A percentile compares a stretch with the other conserved stretches of the same genome.
Evolutionary conservation across 352 stramenopile species (phyloP).

Genomic region (Blastocystis sp.): DNA sequence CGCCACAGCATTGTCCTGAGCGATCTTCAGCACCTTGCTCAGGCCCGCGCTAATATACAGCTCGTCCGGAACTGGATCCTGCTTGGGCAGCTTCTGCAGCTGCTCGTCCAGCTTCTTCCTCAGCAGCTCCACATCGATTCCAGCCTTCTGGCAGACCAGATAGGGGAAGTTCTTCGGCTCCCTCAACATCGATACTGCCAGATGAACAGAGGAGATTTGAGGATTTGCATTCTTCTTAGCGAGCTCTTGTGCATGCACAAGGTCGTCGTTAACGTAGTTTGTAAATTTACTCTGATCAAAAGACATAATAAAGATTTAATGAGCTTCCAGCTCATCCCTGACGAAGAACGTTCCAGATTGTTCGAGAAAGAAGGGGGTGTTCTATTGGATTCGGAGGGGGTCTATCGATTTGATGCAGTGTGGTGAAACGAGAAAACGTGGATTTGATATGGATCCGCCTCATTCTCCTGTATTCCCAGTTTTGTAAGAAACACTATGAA

Average conservation of each 20-base stretch:
- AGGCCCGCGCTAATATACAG: conserved; percentile 76
- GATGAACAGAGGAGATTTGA: conserved; percentile 65
- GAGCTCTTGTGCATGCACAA: conserved; percentile 18
- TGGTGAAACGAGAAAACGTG: too few species aligned
- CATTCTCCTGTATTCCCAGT: too few species aligned
- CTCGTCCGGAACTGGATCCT: conserved; percentile 78
- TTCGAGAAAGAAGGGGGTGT: background rate
- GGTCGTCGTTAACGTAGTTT: conserved; percentile 16
- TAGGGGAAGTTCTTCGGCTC: conserved; percentile 76
- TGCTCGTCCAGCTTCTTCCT: conserved; percentile 74
- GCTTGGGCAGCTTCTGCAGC: conserved; percentile 77
- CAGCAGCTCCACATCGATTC: conserved; percentile 75
- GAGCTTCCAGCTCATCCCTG: too few species aligned
- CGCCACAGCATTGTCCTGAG: conserved; percentile 79
- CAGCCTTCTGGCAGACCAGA: conserved; percentile 74
- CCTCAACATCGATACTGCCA: conserved; percentile 77
- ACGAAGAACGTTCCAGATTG: background rate
- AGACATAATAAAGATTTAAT: conserved; percentile 35
- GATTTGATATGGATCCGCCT: too few species aligned
- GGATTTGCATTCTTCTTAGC: conserved; percentile 55
- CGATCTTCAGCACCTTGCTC: conserved; percentile 80
- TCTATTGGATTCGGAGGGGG: background rate
- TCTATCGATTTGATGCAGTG: too few species aligned
- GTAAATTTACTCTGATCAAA: conserved; percentile 50
- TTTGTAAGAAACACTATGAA: background rate